Base-by-base conservation (phyloP, 306 rosid genomes). In the Glycine latifolia region DNA sequence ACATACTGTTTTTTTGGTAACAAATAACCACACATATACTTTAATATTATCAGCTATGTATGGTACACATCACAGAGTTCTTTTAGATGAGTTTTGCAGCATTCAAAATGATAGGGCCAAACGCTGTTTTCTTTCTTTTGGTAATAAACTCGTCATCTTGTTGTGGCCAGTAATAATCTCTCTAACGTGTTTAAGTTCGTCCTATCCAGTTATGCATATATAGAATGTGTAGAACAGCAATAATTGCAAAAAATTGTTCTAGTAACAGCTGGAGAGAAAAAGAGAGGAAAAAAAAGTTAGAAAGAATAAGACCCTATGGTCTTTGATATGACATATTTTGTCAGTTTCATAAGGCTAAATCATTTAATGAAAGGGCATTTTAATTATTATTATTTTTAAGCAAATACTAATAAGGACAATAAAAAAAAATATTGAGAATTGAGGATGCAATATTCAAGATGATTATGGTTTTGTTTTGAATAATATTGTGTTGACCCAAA, bases 401-500 rank as follows among this genome's bases (percentile, higher is more conserved):
- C 7, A 20, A 41, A 50, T 3, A 43, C 47, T 63, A 43, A 67
- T 43, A 80, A 48, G 44, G 66, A 60, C 11, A 80, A 61, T 61
- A 49, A 50, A 49, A 37, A 39, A 5, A 12, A 4, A 50, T 0
- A 37, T 9, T 63, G 50, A 44, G 47, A 26, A 26, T 26, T 26
- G 2, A 26, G 31, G 1, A 26, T 26, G 31, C 31, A 26, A 26
- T 26, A 26, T 26, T 26, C 31, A 26, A 26, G 31, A 0, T 26
- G 31, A 26, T 26, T 26, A 26, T 26, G 55, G 12, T 49, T 66
- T 77, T 83, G 12, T 39, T 66, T 77, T 83, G 79, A 83, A 69
- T 82, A 20, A 47, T 49, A 73, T 73, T 67, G 68, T 58, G 66
- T 87, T 85, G 94, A 88, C 87, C 85, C 8, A 50, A 76, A 54